These are phyloP conservation scores for Parasarocladium wereldwijsianum DNA, from an alignment of 2,329 filamentous ascomycete species.

Conservation along the genomic window DNA sequence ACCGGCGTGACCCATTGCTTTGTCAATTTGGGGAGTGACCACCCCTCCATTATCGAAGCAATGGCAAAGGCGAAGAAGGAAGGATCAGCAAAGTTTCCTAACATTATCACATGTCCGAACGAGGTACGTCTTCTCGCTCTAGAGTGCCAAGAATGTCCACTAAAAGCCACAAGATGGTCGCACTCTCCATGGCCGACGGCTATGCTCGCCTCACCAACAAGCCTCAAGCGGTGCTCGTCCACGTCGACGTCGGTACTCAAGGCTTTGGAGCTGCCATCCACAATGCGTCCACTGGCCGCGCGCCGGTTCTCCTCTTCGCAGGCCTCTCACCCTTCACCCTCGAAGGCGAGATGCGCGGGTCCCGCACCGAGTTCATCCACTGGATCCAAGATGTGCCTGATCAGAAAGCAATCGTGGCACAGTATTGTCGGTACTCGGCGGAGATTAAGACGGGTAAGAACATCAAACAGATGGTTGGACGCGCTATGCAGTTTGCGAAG, in stretches of 20 bases:
- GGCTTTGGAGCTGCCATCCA: conserved; percentile 65
- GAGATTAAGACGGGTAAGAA: conserved; percentile 78
- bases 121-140: conserved; percentile 35
- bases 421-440: conserved; percentile 73
- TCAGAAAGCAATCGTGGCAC: conserved; percentile 64
- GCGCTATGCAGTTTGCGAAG: conserved; percentile 67
- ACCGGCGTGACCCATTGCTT: conserved; percentile 38
- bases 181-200: conserved; percentile 72
- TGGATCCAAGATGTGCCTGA: conserved; percentile 78
- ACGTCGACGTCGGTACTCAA: conserved; percentile 73
- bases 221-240: conserved; percentile 64
- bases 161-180: conserved; percentile 49
- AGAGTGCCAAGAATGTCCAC: not conserved
- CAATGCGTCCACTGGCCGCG: conserved; percentile 61
- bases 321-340: conserved; percentile 64
- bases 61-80: conserved; percentile 64
- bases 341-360: conserved; percentile 63
- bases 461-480: conserved; percentile 79
- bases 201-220: conserved; percentile 59
- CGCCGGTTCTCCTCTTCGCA: conserved; percentile 64
- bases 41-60: conserved; percentile 66
- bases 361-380: conserved; percentile 72
- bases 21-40: conserved; percentile 56
- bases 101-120: conserved; percentile 66
- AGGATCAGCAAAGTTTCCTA: conserved; percentile 48